Conservation (phyloP, 106 monocot genomes). For the Hemerocallis citrina region DNA sequence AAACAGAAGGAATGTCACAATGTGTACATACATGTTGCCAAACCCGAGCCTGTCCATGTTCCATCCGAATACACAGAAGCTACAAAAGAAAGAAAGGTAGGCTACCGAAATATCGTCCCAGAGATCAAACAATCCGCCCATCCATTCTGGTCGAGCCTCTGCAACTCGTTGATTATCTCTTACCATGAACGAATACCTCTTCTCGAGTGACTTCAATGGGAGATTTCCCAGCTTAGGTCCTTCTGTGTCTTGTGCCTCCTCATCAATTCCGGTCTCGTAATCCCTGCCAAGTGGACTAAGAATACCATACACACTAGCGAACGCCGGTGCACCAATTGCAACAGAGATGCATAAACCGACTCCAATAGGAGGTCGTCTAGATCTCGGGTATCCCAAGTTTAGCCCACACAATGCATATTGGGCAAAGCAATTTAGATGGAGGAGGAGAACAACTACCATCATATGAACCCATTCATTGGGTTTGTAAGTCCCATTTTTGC, state of each 20-base stretch:
- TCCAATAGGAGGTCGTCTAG: conserved; percentile 54
- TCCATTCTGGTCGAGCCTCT: conserved; percentile 39
- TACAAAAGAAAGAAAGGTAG: conserved; percentile 55
- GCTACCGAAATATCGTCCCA: conserved; percentile 40
- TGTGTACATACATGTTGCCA: conserved; percentile 68
- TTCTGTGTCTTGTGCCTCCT: conserved; percentile 24
- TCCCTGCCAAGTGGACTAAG: conserved; percentile 77
- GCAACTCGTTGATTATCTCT: conserved; percentile 10
- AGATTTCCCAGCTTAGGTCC: not conserved
- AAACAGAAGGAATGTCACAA: conserved; percentile 47
- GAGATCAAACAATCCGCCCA: conserved; percentile 43
- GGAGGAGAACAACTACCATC: conserved; percentile 70
- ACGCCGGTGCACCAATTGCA: conserved; percentile 50
- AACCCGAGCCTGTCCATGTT: conserved; percentile 74
- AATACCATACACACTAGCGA: conserved; percentile 61
- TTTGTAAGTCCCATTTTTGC: conserved; percentile 75
- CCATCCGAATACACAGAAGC: conserved; percentile 68
- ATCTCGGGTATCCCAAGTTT: conserved; percentile 60
- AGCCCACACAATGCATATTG: conserved; percentile 80
- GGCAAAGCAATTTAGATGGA: conserved; percentile 73
- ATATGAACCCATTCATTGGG: conserved; percentile 79
- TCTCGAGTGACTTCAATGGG: conserved; percentile 24
- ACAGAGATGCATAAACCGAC: conserved; percentile 59
- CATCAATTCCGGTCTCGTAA: conserved; percentile 37
- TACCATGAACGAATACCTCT: conserved; percentile 43